phyloP scores from a whole-genome alignment of 768 basidiomycete species.

The Phylloporus sp. region DNA sequence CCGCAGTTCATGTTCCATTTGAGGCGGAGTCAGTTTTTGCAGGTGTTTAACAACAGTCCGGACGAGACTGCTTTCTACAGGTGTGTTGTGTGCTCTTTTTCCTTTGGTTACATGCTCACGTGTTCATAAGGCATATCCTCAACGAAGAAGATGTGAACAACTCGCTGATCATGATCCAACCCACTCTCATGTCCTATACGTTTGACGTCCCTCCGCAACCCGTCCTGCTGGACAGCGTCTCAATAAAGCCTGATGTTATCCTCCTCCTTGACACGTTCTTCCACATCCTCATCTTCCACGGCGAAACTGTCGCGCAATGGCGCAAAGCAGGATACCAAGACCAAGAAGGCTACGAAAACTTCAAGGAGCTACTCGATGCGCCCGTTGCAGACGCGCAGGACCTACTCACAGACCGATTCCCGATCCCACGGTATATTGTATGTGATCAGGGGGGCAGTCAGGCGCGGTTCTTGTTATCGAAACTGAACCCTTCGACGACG shows the following conservation, averaged over 20 bases:
- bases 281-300: slow-evolving; percentile 99
- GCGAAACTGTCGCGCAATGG: slow-evolving; percentile 96
- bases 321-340: slow-evolving; percentile 98
- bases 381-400: slow-evolving; percentile 95
- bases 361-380: slow-evolving; percentile 86
- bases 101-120: slow-evolving; percentile 1
- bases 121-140: slow-evolving; percentile 70
- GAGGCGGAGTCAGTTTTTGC: slow-evolving; percentile 94
- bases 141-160: slow-evolving; percentile 99
- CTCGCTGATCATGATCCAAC: slow-evolving; percentile 99
- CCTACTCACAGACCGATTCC: slow-evolving; percentile 90
- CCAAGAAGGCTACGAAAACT: slow-evolving; percentile 98
- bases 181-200: slow-evolving; percentile 97
- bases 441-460: slow-evolving; percentile 97
- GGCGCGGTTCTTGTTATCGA: slow-evolving; percentile 95
- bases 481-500: slow-evolving; percentile 96
- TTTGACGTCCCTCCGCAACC: slow-evolving; percentile 91
- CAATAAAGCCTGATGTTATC: slow-evolving; percentile 95
- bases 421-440: slow-evolving; percentile 96
- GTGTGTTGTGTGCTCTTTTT: slow-evolving; percentile 37
- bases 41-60: slow-evolving; percentile 99
- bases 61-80: slow-evolving; percentile 99
- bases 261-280: slow-evolving; percentile 98
- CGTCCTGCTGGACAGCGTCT: slow-evolving; percentile 93
- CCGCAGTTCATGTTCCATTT: slow-evolving; percentile 99